Evolutionary conservation across 805 yeast genomes (phyloP).

Genomic region (Yarrowia porcina): DNA sequence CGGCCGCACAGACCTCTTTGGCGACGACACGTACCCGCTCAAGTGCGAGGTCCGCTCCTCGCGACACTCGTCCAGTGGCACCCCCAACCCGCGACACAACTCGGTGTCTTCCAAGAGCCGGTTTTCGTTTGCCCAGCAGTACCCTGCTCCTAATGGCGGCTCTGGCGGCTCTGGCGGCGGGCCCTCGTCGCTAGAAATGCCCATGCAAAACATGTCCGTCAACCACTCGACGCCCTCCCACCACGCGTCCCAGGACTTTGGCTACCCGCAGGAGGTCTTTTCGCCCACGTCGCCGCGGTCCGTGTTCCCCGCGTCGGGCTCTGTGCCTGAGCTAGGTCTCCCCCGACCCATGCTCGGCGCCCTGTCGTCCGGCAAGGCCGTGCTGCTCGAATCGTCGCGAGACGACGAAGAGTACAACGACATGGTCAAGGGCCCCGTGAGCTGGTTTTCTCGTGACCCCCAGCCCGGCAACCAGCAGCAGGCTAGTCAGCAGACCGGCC

Average conservation of each 20-base stretch:
- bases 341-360: slow-evolving; percentile 21
- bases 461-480: not conserved
- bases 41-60: slow-evolving; percentile 21
- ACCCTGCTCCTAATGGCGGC: not conserved
- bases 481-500: not conserved
- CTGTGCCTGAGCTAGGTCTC: slow-evolving; percentile 15
- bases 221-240: slow-evolving; percentile 3
- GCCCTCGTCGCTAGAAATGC: slow-evolving; percentile 14
- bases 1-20: slow-evolving; percentile 17
- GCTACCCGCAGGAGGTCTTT: slow-evolving; percentile 27
- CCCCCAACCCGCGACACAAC: slow-evolving; percentile 13
- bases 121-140: slow-evolving; percentile 20
- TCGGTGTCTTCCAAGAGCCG: slow-evolving; percentile 15
- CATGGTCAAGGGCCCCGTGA: slow-evolving; percentile 26
- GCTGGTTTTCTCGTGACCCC: slow-evolving; percentile 24
- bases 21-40: slow-evolving; percentile 2
- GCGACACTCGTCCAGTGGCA: slow-evolving; percentile 11
- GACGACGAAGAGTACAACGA: slow-evolving; percentile 28
- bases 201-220: slow-evolving; percentile 25
- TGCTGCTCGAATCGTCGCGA: not conserved
- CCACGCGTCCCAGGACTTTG: slow-evolving; percentile 10
- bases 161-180: not conserved
- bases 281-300: slow-evolving; percentile 34
- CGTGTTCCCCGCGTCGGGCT: slow-evolving; percentile 28
- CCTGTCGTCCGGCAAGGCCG: slow-evolving; percentile 22